Base-by-base conservation (phyloP, 768 basidiomycete genomes). In the Mycena kentingensis region DNA sequence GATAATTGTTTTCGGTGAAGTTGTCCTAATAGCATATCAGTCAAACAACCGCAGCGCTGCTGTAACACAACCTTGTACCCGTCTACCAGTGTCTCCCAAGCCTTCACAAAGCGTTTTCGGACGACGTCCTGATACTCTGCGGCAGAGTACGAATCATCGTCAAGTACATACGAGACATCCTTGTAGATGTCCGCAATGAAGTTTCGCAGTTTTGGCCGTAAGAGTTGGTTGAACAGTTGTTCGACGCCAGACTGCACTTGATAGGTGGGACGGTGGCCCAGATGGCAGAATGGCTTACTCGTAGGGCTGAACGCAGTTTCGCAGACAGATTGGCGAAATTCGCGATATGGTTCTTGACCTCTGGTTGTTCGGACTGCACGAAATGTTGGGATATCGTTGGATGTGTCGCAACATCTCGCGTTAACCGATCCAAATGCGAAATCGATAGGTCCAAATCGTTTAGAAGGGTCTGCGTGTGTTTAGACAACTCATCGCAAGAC, bases 361-460 rank as follows among this genome's bases (percentile, higher is more conserved):
- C 43, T 1, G 71, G 57, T 41, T 84, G 77, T 46, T 93, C 85
- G 6, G 67, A 60, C 3, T 81, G 76, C 2, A 84, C 66, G 66
- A 89, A 96, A 58, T 88, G 77, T 58, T 93, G 90, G 3, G 72
- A 66, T 16, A 93, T 78, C 2, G 71, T 67, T 12, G 80, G 66
- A 22, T 81, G 82, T 6, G 72, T 74, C 16, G 73, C 63, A 7
- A 93, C 61, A 56, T 94, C 91, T 49, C 78, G 81, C 5, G 84
- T 71, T 19, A 99, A 75, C 41, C 89, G 83, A 46, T 95, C 92
- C 67, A 95, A 81, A 71, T 99, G 94, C 5, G 84, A 88, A 3
- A 85, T 85, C 2, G 95, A 98, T 16, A 93, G 68, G 66, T 98
- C 94, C n/a, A 99, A 77, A 67, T 99, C 93, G 65, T 99, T 99